phyloP scores from a whole-genome alignment of 2,329 filamentous ascomycete species.

The Paramyrothecium roridum region DNA sequence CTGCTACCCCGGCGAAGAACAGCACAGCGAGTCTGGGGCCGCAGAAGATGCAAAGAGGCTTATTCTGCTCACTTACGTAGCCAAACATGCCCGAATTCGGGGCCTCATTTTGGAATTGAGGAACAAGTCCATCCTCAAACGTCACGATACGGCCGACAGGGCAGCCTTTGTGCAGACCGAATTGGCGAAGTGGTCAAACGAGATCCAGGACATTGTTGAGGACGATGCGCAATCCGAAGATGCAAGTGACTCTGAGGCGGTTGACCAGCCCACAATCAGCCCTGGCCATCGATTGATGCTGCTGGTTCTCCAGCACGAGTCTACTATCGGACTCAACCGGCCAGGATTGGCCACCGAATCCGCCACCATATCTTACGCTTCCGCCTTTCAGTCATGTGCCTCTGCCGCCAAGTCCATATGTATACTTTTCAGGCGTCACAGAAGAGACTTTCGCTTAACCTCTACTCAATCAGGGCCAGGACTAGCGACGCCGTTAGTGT shows the following conservation, averaged over 20 bases:
- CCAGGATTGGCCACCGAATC: slow-evolving; percentile 44
- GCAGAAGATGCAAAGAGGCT: slow-evolving; percentile 22
- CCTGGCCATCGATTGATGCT: slow-evolving; percentile 38
- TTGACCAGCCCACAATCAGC: slow-evolving; percentile 12
- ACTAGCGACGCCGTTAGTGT: slow-evolving; percentile 31
- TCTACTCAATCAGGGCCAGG: slow-evolving; percentile 4
- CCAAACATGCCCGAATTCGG: slow-evolving; percentile 45
- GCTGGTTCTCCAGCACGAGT: slow-evolving; percentile 43
- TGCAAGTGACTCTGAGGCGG: slow-evolving; percentile 4
- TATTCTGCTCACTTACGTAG: slow-evolving; percentile 33
- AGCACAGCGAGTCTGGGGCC: slow-evolving; percentile 24
- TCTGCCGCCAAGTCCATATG: slow-evolving; percentile 46
- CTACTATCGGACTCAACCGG: slow-evolving; percentile 47
- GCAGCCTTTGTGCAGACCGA: slow-evolving; percentile 44
- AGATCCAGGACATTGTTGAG: slow-evolving; percentile 46
- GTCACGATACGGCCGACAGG: slow-evolving; percentile 37
- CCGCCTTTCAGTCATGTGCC: slow-evolving; percentile 48
- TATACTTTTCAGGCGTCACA: slow-evolving; percentile 30
- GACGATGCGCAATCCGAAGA: slow-evolving; percentile 21
- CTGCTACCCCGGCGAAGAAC: slow-evolving; percentile 48
- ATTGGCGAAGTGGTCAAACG: slow-evolving; percentile 49
- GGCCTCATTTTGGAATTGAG: slow-evolving; percentile 50
- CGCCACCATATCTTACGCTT: slow-evolving; percentile 39
- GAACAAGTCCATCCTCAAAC: slow-evolving; percentile 46
- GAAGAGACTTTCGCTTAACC: slow-evolving; percentile 9